Evolutionary conservation across 2,329 filamentous ascomycete genomes (phyloP).

Genomic region (Sphaceloma murrayae): DNA sequence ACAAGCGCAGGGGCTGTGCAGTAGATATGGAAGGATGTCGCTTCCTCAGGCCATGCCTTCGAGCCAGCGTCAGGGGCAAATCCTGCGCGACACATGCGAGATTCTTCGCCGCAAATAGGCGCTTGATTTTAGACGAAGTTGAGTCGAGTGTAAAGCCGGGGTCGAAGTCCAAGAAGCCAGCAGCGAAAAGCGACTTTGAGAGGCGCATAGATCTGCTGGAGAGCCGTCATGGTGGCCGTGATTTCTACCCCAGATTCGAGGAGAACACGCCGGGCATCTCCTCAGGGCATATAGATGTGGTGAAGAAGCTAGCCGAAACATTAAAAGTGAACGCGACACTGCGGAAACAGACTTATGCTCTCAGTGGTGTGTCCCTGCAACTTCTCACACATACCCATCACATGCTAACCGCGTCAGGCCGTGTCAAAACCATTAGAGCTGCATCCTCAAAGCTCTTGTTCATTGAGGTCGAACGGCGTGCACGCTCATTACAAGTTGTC

Average conservation of each 20-base stretch:
- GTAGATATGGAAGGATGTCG: slow-evolving; percentile 40
- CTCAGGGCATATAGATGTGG: background rate
- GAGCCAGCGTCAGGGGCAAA: slow-evolving; percentile 31
- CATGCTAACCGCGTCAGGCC: too few species aligned
- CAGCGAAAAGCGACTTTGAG: slow-evolving; percentile 34
- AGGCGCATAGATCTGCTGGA: slow-evolving; percentile 32
- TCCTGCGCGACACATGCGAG: slow-evolving; percentile 38
- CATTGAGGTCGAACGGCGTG: slow-evolving; percentile 67
- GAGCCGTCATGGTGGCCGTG: slow-evolving; percentile 11
- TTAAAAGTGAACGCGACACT: too few species aligned
- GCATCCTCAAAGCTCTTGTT: slow-evolving; percentile 75
- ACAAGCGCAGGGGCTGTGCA: slow-evolving; percentile 20
- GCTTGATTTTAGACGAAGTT: too few species aligned
- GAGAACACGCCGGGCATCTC: slow-evolving; percentile 17
- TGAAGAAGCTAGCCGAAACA: background rate
- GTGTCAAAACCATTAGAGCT: slow-evolving; percentile 60
- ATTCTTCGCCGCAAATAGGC: slow-evolving; percentile 38
- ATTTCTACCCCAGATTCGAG: slow-evolving; percentile 46
- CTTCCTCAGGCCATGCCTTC: slow-evolving; percentile 50
- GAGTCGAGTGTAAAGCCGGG: slow-evolving; percentile 11
- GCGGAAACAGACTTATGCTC: too few species aligned
- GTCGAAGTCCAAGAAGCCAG: slow-evolving; percentile 18
- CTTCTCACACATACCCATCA: slow-evolving; percentile 7
- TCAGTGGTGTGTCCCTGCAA: too few species aligned
- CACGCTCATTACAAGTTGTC: slow-evolving; percentile 64